Evolutionary conservation across 371 early-diverging fungal species (phyloP), one percentile per base, ranked within the genome.

Genomic region (Rhizopus microsporus): DNA sequence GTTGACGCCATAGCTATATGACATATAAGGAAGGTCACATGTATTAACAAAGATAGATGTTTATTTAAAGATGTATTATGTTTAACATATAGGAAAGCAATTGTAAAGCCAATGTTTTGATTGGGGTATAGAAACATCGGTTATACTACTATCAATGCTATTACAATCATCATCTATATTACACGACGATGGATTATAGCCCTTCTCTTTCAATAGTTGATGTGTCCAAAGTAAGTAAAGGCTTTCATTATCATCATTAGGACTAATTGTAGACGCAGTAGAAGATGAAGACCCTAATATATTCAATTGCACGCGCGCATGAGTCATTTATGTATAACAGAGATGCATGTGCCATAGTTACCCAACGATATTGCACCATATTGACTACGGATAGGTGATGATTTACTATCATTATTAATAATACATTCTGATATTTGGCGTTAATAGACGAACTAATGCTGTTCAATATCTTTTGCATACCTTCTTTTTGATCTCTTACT

Each of bases 141-240:
- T 57, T 7, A 63, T 52, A 54, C 63, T 63, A 4, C 63, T 63
- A 4, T 57, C 58, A 13, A 57, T 31, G 38, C 63, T 63, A 32
- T 62, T 56, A 4, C 43, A 30, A 1, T 61, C 56, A 32, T 45
- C 59, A 16, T 42, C 50, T 17, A 47, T 46, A 47, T 42, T 7
- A 13, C 3, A 15, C 3, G 65, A 58, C 4, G 58, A 43, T 10
- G 65, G 71, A 0, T 57, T 46, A 30, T 62, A 67, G 4, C 69
- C 74, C 54, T 56, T 63, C 46, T 76, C 71, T 46, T 63, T 63
- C 32, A 76, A 32, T 16, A 76, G 44, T 56, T 76, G 74, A 56
- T 76, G 71, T 30, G 74, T 76, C 72, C 72, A 76, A 16, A 65
- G 50, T 34, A 76, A 47, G 57, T 76, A 76, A 3, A 76, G 57